Base-by-base conservation (phyloP, 148 eudicot genomes). In the Vaccinium macrocarpon region DNA sequence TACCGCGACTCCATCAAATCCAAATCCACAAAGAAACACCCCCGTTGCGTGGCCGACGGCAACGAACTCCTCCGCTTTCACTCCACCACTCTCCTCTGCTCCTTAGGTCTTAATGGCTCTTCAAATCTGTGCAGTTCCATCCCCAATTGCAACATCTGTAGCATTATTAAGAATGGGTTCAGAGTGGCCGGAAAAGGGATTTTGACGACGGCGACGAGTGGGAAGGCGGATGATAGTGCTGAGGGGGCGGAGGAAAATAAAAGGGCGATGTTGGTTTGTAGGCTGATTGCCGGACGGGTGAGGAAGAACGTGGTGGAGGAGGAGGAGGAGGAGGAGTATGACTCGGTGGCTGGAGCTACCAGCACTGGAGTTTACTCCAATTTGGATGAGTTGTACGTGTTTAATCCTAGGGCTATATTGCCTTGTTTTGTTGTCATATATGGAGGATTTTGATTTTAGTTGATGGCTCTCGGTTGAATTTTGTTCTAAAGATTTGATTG, bases 341-440 rank as follows among this genome's bases (percentile, higher is more conserved):
- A 97, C 84, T 97, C 99, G 48, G 88, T 97, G 52, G 98, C 95
- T 13, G 95, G 94, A 50, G 91, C 86, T 3, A 84, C 91, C 6
- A 23, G 14, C 14, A 10, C 14, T 0, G 71, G 98, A 93, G 72
- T 90, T 90, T 97, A 92, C 84, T 93, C 98, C 8, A 93, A 90
- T 88, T 86, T 97, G 91, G 99, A 97, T 78, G 99, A 97, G 90
- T 87, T 97, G 90, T 93, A 89, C 88, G 98, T 97, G 80, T 89
- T 89, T 82, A 97, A 94, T 89, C 91, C 98, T 12, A 93, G 88
- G 92, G 97, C 99, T 82, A 95, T 97, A 53, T 88, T 97, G 94
- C 98, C 99, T 25, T 97, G 99, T 87, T 97, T 97, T 89, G 99
- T 97, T 84, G 98, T 97, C 23, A 89, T 97, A 83, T 97, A 97